Conservation (phyloP, 257 asterid genomes). For the Scutellaria barbata region DNA sequence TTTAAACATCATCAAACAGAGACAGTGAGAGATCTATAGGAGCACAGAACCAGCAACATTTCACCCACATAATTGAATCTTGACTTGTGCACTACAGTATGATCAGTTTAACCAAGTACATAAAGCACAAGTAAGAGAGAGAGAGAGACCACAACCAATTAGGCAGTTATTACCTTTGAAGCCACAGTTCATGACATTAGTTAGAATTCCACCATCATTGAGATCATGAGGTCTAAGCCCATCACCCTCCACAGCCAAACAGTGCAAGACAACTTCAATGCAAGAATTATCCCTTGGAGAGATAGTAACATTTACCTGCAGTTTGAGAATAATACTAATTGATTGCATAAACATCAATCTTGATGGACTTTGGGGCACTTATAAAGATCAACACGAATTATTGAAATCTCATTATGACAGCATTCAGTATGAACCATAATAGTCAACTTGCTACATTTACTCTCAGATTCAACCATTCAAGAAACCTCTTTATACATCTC, state of each 20-base stretch:
- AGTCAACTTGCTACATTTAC: too few relatives aligned
- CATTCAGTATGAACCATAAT: too few relatives aligned
- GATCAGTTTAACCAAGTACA: background rate
- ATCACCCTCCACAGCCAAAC: conserved; percentile 86
- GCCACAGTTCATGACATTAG: conserved; percentile 81
- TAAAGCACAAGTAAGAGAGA: too few relatives aligned
- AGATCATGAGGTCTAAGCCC: conserved; percentile 82
- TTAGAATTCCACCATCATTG: conserved; percentile 91
- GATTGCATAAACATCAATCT: background rate
- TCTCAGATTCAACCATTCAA: too few relatives aligned
- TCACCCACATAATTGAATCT: background rate
- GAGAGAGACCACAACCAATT: conserved; percentile 8
- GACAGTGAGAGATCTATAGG: conserved; percentile 4
- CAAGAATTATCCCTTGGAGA: conserved; percentile 65
- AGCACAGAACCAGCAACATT: background rate
- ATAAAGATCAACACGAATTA: background rate
- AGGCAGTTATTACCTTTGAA: conserved; percentile 69
- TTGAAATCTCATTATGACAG: too few relatives aligned
- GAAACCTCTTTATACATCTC: too few relatives aligned
- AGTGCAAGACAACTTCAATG: conserved; percentile 82
- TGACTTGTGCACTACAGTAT: conserved; percentile 10
- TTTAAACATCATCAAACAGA: conserved; percentile 21
- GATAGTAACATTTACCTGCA: conserved; percentile 71
- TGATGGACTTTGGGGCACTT: background rate
- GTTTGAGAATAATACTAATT: conserved; percentile 19